phyloP scores from a whole-genome alignment of 2,329 filamentous ascomycete genomes.

The Aspergillus niger region DNA sequence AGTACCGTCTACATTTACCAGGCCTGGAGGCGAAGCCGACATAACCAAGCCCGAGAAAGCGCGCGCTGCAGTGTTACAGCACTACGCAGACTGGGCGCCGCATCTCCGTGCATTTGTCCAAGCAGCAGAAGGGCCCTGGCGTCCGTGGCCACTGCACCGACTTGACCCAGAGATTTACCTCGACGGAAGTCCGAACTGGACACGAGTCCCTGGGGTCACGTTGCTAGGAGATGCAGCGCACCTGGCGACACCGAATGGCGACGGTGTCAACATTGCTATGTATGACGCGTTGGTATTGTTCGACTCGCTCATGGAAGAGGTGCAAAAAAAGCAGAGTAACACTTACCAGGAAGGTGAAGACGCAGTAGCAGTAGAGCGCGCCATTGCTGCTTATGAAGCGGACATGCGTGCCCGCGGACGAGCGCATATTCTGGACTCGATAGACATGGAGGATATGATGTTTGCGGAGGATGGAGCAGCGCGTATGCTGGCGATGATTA shows the following conservation, averaged over 20 bases:
- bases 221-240: constrained; percentile 35
- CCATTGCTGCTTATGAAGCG: neutral
- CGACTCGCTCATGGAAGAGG: neutral
- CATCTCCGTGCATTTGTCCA: constrained; percentile 21
- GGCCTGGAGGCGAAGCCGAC: neutral
- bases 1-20: constrained; percentile 11
- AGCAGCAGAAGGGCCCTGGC: constrained; percentile 21
- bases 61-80: neutral
- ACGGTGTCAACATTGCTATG: constrained; percentile 36
- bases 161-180: constrained; percentile 17
- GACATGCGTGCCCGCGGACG: neutral
- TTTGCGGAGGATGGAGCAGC: neutral
- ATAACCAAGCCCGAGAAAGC: neutral
- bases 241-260: constrained; percentile 32
- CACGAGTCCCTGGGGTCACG: constrained; percentile 27
- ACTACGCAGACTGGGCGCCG: constrained; percentile 17
- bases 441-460: neutral
- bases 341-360: neutral
- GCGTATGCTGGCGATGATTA: neutral
- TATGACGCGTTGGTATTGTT: constrained; percentile 28
- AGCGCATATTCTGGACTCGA: neutral
- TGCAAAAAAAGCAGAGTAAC: neutral
- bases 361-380: neutral
- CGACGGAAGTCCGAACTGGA: constrained; percentile 17
- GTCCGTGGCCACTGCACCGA: constrained; percentile 29